Evolutionary conservation across 2,329 filamentous ascomycete species (phyloP).

Genomic region (Hymenoscyphus infarciens): DNA sequence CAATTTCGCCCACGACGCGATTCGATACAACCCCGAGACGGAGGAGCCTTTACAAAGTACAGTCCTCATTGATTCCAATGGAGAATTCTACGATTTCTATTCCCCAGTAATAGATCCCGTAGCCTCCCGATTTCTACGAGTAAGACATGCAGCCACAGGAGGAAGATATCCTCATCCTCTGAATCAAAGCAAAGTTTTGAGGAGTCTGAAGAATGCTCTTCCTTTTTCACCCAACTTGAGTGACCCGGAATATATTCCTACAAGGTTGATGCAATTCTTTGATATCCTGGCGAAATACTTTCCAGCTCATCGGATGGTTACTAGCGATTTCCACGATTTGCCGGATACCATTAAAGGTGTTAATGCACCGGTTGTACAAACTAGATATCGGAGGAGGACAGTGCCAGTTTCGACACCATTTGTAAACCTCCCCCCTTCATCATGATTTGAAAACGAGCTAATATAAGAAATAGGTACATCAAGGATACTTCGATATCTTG

Average conservation of each 20-base stretch:
- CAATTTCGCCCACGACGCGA: conserved; percentile 92
- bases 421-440: conserved; percentile 49
- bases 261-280: conserved; percentile 94
- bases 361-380: conserved; percentile 95
- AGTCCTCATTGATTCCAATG: conserved; percentile 77
- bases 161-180: conserved; percentile 59
- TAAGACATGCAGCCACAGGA: conserved; percentile 73
- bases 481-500: conserved; percentile 98
- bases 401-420: conserved; percentile 88
- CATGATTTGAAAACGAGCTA: not conserved
- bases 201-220: conserved; percentile 58
- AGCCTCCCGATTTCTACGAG: conserved; percentile 74
- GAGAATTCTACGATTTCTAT: conserved; percentile 96
- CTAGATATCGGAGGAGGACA: conserved; percentile 79
- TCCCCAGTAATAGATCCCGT: conserved; percentile 74
- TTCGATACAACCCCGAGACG: conserved; percentile 83
- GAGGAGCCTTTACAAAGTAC: conserved; percentile 82
- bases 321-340: conserved; percentile 85
- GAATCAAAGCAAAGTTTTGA: conserved; percentile 51
- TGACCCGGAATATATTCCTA: conserved; percentile 88
- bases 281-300: conserved; percentile 85
- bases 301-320: conserved; percentile 81
- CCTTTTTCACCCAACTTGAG: conserved; percentile 76
- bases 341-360: conserved; percentile 79
- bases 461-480: conserved; percentile 66